These are phyloP conservation scores for Chrysosporium keratinophilum DNA, from an alignment of 2,329 filamentous ascomycete genomes.

Conservation along the genomic window DNA sequence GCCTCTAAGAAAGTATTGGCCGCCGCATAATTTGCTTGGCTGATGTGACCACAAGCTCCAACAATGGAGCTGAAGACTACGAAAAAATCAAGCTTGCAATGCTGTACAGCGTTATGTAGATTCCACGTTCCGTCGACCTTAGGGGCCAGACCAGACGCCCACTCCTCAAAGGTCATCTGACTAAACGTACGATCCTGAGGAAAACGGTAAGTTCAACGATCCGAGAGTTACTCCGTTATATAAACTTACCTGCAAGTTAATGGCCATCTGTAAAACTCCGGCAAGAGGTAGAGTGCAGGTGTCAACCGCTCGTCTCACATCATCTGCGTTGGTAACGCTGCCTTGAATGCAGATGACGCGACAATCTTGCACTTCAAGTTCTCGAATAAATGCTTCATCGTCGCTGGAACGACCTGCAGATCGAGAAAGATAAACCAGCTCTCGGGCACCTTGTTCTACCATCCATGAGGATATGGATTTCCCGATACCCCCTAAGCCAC, in stretches of 20 bases:
- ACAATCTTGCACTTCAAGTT: conserved; percentile 15
- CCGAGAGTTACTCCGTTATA: not conserved
- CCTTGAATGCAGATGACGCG: conserved; percentile 12
- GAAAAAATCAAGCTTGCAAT: conserved; percentile 19
- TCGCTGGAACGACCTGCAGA: conserved; percentile 13
- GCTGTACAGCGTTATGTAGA: conserved; percentile 12
- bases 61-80: conserved; percentile 13
- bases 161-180: conserved; percentile 1
- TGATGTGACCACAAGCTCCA: conserved; percentile 5
- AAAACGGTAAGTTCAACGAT: not conserved
- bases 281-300: not conserved
- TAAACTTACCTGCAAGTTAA: conserved; percentile 13
- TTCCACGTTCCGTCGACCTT: conserved; percentile 24
- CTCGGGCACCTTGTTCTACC: conserved; percentile 19
- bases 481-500: conserved; percentile 11
- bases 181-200: not conserved
- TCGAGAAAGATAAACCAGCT: conserved; percentile 26
- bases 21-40: conserved; percentile 14
- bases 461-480: conserved; percentile 8
- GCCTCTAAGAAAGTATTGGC: conserved; percentile 15
- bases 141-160: conserved; percentile 19
- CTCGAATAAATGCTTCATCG: conserved; percentile 15
- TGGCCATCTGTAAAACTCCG: conserved; percentile 13
- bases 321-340: conserved; percentile 13
- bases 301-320: conserved; percentile 3